Evolutionary conservation across 2,329 filamentous ascomycete genomes (phyloP).

Genomic region (Colletotrichum sp.): DNA sequence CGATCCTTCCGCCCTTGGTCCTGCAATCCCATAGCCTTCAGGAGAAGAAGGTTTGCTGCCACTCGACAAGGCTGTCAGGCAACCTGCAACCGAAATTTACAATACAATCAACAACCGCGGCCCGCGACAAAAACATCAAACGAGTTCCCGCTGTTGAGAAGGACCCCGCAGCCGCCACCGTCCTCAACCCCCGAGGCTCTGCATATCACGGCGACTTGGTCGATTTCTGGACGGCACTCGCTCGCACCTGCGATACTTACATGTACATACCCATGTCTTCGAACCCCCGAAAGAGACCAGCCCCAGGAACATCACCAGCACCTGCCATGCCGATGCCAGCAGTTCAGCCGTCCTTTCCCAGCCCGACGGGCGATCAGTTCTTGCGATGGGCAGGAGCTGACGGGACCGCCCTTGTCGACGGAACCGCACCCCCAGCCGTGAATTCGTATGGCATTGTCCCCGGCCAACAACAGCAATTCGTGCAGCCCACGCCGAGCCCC

Average conservation of each 20-base stretch:
- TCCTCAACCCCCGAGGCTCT: not conserved
- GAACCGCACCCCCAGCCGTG: slow-evolving; percentile 29
- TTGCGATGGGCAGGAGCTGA: slow-evolving; percentile 49
- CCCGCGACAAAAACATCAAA: not conserved
- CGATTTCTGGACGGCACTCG: not conserved
- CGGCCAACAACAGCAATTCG: slow-evolving; percentile 37
- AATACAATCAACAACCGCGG: not conserved
- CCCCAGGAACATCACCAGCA: slow-evolving; percentile 72
- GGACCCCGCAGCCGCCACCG: not conserved
- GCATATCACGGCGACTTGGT: slow-evolving; percentile 4
- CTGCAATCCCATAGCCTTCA: not conserved
- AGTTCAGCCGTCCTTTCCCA: slow-evolving; percentile 50
- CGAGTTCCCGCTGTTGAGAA: not conserved
- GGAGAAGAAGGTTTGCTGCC: not conserved
- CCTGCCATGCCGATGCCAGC: slow-evolving; percentile 60
- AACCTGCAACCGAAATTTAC: not conserved
- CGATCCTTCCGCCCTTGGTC: not conserved
- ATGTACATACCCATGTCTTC: slow-evolving; percentile 45
- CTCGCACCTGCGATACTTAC: not conserved
- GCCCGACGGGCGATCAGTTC: slow-evolving; percentile 51
- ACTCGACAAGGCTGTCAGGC: slow-evolving; percentile 4
- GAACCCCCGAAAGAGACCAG: slow-evolving; percentile 72
- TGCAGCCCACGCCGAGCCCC: slow-evolving; percentile 22
- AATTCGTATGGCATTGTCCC: slow-evolving; percentile 44
- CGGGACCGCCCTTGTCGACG: slow-evolving; percentile 39